Evolutionary conservation across 176 grass and related monocot genomes (phyloP), one percentile per base, ranked within the genome.

Genomic region (Lolium perenne): DNA sequence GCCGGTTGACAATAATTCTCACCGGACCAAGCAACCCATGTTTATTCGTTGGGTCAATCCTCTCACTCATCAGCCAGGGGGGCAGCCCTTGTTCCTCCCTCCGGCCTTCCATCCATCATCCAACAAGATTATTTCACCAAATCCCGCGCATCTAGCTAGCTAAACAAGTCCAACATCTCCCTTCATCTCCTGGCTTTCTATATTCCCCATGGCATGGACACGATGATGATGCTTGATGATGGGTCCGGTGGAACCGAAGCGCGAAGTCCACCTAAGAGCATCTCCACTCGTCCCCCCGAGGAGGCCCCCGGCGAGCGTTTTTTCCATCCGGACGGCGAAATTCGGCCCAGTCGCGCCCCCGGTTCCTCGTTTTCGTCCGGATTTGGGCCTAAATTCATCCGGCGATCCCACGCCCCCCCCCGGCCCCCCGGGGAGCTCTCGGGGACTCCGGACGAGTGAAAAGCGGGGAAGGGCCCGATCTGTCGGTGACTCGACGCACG

Each of bases 241-340:
- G 63, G 76, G 38, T 50, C 88, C 78, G 26, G 26, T 29, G 26
- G 21, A 29, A n/a, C 49, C 48, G 77, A 64, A 29, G 60, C 15
- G 56, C 78, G 32, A 77, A 22, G 71, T 71, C 40, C 84, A 86
- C 76, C 84, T 41, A 40, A 40, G n/a, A n/a, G n/a, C n/a, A n/a
- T n/a, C n/a, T n/a, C n/a, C n/a, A n/a, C n/a, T n/a, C n/a, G n/a
- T n/a, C n/a, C n/a, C n/a, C n/a, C n/a, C n/a, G n/a, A n/a, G n/a
- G n/a, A n/a, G n/a, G n/a, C n/a, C n/a, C n/a, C n/a, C n/a, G n/a
- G n/a, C n/a, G n/a, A n/a, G n/a, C n/a, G n/a, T n/a, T n/a, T n/a
- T n/a, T n/a, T n/a, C n/a, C n/a, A n/a, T n/a, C n/a, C n/a, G n/a
- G n/a, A n/a, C n/a, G n/a, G n/a, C n/a, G n/a, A n/a, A n/a, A n/a